Conservation (phyloP, 106 monocot species). For the Vanilla planifolia region DNA sequence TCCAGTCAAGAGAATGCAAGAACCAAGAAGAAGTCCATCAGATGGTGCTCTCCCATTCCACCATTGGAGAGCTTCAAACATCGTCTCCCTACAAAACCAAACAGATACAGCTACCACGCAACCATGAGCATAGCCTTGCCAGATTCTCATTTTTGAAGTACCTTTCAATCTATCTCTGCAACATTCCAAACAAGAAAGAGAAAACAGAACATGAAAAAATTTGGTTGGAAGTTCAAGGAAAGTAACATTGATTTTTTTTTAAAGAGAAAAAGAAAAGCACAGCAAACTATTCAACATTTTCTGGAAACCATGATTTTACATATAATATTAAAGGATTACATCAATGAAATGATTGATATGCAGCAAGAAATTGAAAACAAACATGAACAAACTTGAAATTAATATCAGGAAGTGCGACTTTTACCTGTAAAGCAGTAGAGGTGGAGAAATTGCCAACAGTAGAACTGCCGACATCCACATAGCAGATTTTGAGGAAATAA, state of each 20-base stretch:
- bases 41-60: slow-evolving; percentile 91
- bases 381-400: background rate
- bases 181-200: slow-evolving; percentile 8
- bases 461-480: slow-evolving; percentile 79
- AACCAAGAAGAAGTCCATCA: slow-evolving; percentile 85
- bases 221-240: no score
- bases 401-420: background rate
- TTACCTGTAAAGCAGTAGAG: slow-evolving; percentile 97
- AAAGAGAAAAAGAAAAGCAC: no score
- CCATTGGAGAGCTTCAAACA: slow-evolving; percentile 97
- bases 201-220: no score
- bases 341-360: background rate
- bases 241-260: no score
- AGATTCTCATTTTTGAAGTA: slow-evolving; percentile 79
- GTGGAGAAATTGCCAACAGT: slow-evolving; percentile 85
- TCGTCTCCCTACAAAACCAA: slow-evolving; percentile 88
- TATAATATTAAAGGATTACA: background rate
- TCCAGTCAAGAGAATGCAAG: slow-evolving; percentile 71
- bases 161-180: slow-evolving; percentile 79
- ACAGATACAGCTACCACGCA: slow-evolving; percentile 71
- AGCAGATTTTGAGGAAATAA: slow-evolving; percentile 80
- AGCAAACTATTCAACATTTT: no score
- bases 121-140: slow-evolving; percentile 92
- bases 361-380: background rate
- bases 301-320: no score